phyloP scores from a whole-genome alignment of 441 rosid genomes.

The Eugenia klotzschiana region DNA sequence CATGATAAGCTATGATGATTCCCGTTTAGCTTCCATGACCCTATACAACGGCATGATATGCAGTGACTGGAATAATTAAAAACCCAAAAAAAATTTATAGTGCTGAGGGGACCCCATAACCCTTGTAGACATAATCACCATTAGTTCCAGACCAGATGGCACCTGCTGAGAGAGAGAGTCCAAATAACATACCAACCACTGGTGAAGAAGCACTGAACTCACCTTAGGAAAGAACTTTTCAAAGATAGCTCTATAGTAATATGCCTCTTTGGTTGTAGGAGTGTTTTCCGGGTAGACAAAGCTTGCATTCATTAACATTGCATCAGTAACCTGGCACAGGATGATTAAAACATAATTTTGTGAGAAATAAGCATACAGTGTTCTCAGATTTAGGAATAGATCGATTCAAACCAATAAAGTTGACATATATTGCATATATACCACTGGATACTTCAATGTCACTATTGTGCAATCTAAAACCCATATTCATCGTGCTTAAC shows the following conservation, averaged over 20 bases:
- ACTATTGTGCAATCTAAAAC: background rate
- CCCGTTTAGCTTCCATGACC: background rate
- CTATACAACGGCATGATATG: background rate
- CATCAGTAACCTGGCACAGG: slow-evolving; percentile 51
- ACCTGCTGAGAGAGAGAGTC: background rate
- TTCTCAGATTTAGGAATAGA: background rate
- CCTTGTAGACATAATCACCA: background rate
- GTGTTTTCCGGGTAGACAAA: slow-evolving; percentile 83
- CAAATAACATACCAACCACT: background rate
- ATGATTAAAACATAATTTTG: background rate
- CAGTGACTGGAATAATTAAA: background rate
- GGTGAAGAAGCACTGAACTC: background rate
- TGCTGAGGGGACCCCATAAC: background rate
- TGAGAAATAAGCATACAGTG: background rate
- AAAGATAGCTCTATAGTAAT: slow-evolving; percentile 70
- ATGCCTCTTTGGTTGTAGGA: slow-evolving; percentile 86
- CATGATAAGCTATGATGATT: background rate
- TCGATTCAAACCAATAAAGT: background rate
- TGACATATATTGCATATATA: background rate
- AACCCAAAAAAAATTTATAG: background rate
- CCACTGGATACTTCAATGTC: background rate
- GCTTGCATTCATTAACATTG: slow-evolving; percentile 71
- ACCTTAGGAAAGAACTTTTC: slow-evolving; percentile 92
- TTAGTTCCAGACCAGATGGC: background rate
- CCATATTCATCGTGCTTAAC: background rate